Evolutionary conservation across 2,329 filamentous ascomycete genomes (phyloP).

Genomic region (Hypoxylon sp.): DNA sequence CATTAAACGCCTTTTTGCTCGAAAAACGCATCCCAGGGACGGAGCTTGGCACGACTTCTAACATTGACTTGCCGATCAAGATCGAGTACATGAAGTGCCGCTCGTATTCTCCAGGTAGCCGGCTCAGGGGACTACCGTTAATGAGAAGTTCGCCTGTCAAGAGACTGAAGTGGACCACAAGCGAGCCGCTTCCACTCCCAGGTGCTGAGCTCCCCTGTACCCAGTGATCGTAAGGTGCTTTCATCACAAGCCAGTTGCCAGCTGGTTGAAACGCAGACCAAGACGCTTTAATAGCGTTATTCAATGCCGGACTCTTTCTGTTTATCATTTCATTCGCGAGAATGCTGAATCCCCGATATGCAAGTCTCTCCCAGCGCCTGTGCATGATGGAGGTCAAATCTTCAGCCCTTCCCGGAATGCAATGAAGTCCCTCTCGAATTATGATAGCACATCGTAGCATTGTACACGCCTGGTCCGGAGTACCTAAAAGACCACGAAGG

Average conservation of each 20-base stretch:
- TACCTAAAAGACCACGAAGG: slow-evolving; percentile 14
- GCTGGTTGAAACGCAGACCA: slow-evolving; percentile 50
- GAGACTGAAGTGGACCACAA: slow-evolving; percentile 63
- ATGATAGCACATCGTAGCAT: slow-evolving; percentile 34
- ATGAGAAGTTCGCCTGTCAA: slow-evolving; percentile 68
- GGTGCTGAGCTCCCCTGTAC: slow-evolving; percentile 41
- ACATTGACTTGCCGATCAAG: slow-evolving; percentile 60
- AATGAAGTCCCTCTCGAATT: slow-evolving; percentile 22
- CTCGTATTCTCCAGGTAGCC: slow-evolving; percentile 64
- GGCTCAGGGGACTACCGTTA: slow-evolving; percentile 64
- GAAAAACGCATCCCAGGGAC: slow-evolving; percentile 60
- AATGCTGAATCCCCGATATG: slow-evolving; percentile 40
- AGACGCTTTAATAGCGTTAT: slow-evolving; percentile 48
- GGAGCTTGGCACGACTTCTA: slow-evolving; percentile 62
- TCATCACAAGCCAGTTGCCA: background rate
- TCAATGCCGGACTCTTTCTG: slow-evolving; percentile 42
- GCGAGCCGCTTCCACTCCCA: slow-evolving; percentile 9
- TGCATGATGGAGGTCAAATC: slow-evolving; percentile 39
- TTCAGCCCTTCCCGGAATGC: background rate
- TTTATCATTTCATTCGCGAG: slow-evolving; percentile 39
- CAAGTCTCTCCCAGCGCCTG: slow-evolving; percentile 50
- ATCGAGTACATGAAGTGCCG: slow-evolving; percentile 57
- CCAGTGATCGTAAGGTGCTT: slow-evolving; percentile 38
- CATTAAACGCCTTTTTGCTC: slow-evolving; percentile 52
- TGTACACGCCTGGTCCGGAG: background rate